A percentile compares a stretch with the other conserved stretches of the same genome.
Conservation (phyloP, 306 rosid species). For the Trifolium dubium region DNA sequence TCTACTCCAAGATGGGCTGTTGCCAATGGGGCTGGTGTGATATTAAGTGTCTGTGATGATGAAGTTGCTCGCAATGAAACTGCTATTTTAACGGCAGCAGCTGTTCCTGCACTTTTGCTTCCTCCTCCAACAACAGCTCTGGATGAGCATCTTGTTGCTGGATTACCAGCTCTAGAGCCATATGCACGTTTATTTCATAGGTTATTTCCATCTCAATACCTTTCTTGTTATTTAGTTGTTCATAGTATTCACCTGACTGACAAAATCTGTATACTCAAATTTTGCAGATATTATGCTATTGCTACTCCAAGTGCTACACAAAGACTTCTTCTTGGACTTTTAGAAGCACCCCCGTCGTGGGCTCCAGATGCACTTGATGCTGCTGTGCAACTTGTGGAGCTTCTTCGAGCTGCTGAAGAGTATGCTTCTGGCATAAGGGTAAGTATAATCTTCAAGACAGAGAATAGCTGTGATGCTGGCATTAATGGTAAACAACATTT, state of each 20-base stretch:
- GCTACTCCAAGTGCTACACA: constrained; percentile 99
- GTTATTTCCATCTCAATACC: constrained; percentile 49
- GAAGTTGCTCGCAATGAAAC: constrained; percentile 97
- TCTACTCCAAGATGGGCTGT: constrained; percentile 99
- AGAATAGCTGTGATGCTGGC: constrained; percentile 28
- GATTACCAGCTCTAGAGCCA: constrained; percentile 98
- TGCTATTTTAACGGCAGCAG: constrained; percentile 92
- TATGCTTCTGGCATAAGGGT: constrained; percentile 98
- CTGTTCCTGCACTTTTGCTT: constrained; percentile 96
- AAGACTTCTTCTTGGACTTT: constrained; percentile 96
- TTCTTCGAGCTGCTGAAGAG: constrained; percentile 99
- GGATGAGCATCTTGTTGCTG: constrained; percentile 98
- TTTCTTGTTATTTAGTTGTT: constrained; percentile 30
- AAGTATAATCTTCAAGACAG: constrained; percentile 48
- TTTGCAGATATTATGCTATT: constrained; percentile 89
- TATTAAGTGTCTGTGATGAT: constrained; percentile 95
- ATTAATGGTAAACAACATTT: neutral
- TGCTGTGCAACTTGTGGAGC: constrained; percentile 97
- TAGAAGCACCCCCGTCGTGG: constrained; percentile 99
- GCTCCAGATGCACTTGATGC: constrained; percentile 99
- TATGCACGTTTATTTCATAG: constrained; percentile 98
- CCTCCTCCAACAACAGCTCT: constrained; percentile 98
- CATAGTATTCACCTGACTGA: constrained; percentile 11
- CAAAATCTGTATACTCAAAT: constrained; percentile 25
- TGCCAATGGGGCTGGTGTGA: constrained; percentile 99